A percentile compares a stretch with the other conserved stretches of the same genome.
These are phyloP conservation scores for Solanum bulbocastanum DNA, from an alignment of 257 asterid genomes.

Conservation along the genomic window DNA sequence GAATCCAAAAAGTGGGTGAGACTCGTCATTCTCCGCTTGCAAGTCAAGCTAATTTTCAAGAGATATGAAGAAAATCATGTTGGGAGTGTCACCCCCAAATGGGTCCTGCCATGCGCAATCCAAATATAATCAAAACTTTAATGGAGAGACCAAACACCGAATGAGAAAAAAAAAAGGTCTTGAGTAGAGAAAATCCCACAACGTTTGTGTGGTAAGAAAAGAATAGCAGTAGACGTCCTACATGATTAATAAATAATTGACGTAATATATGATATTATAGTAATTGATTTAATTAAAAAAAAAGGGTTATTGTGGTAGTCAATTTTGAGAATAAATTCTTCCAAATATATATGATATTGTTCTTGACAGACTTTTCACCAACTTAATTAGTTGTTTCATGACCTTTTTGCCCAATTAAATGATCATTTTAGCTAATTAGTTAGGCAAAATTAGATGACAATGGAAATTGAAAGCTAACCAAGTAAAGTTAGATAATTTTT, in stretches of 20 bases:
- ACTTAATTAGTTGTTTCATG: background rate
- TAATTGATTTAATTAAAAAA: background rate
- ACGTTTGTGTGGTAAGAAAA: background rate
- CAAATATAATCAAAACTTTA: too few species aligned
- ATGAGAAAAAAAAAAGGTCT: too few species aligned
- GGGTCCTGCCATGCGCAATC: accelerated
- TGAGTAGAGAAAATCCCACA: background rate
- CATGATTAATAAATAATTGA: background rate
- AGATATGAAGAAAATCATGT: too few species aligned
- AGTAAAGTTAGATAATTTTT: background rate
- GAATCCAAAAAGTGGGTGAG: too few species aligned
- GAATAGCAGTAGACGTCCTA: background rate
- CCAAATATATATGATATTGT: background rate
- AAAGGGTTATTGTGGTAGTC: background rate
- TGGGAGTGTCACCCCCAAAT: too few species aligned
- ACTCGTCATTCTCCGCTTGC: too few species aligned
- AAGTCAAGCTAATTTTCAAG: too few species aligned
- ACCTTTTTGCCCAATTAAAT: background rate
- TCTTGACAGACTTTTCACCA: background rate
- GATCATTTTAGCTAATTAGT: background rate
- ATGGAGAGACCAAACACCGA: too few species aligned
- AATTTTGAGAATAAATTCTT: background rate
- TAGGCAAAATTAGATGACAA: background rate
- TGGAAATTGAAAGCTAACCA: background rate
- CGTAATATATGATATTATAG: too few species aligned